Conservation (phyloP, 164 flowering plant species). For the Berberis thunbergii region DNA sequence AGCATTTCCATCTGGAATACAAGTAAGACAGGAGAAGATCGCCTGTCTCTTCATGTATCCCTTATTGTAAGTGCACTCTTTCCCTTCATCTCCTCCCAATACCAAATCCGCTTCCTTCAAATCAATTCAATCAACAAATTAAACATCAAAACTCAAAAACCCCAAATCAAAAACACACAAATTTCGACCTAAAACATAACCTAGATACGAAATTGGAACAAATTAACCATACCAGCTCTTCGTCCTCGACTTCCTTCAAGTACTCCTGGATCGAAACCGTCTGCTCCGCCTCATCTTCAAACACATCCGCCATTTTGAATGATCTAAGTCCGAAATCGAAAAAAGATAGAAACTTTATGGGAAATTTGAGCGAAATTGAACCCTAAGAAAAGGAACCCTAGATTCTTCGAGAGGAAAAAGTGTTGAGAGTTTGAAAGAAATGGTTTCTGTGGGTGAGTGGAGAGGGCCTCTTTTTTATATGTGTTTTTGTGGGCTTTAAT, state of each 20-base stretch:
- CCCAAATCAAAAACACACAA: neutral
- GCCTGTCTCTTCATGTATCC: constrained; percentile 98
- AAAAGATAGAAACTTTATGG: neutral
- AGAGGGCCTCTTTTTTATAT: too few relatives aligned
- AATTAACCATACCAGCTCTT: constrained; percentile 45
- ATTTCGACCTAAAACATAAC: neutral
- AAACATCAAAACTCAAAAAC: neutral
- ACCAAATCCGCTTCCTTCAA: constrained; percentile 88
- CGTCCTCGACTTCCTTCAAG: constrained; percentile 50
- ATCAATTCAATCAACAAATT: constrained; percentile 5
- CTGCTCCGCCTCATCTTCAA: constrained; percentile 51
- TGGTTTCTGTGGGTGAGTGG: too few relatives aligned
- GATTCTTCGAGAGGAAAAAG: too few relatives aligned
- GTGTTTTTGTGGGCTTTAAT: too few relatives aligned
- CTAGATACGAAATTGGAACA: neutral
- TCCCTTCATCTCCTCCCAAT: constrained; percentile 97
- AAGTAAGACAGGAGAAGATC: constrained; percentile 88
- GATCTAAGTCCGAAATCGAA: neutral
- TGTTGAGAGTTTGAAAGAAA: too few relatives aligned
- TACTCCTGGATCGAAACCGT: constrained; percentile 62
- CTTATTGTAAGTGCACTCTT: constrained; percentile 80
- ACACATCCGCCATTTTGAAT: constrained; percentile 38
- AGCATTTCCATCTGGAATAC: constrained; percentile 91
- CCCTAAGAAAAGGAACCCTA: neutral
- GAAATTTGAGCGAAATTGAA: neutral